Evolutionary conservation across 805 yeast species (phyloP), one percentile per base, ranked within the genome.

Genomic region (Saturnispora gosingensis): DNA sequence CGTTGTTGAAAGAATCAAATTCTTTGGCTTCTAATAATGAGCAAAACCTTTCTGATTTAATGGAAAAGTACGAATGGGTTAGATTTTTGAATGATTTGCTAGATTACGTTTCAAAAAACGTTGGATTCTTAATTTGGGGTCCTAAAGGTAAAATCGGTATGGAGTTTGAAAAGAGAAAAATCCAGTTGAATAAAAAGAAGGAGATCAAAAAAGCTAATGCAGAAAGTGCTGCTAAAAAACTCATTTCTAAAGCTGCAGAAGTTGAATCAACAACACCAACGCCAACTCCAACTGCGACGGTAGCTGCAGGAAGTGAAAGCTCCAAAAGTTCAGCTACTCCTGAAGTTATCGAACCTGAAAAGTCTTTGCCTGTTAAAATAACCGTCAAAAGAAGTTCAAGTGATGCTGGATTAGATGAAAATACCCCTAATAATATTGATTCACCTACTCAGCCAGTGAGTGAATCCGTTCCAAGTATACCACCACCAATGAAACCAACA

Each of bases 1-100:
- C 77, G 42, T 69, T 91, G 38, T 60, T 76, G 55, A 72, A 70
- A 40, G 72, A 71, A 52, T 64, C 71, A 3, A 69, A 74, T 32
- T 77, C 75, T 35, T 11, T 40, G 34, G 25, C 42, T 16, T 30
- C 48, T 9, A 39, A 30, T 13, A 30, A n/a, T 8, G 51, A 48
- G 35, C 27, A 18, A 16, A 48, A 48, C 16, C 43, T 48, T 24
- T 74, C 75, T 25, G 75, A 72, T 20, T 71, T 91, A 45, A 72
- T 82, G 58, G 83, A 81, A 56, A 83, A 80, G 56, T 91, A 88
- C 66, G 90, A 83, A 58, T 91, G 97, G 97, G 75, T 85, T 54
- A 77, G 80, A 52, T 91, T 90, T 62, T 72, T 91, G 57, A 83
- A 81, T 58, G 93, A 86, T 55, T 64, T 93, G 46, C 76, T 85